A percentile compares a stretch with the other conserved stretches of the same genome.
Evolutionary conservation across 2,329 filamentous ascomycete species (phyloP).

Genomic region (Clonostachys chloroleuca): DNA sequence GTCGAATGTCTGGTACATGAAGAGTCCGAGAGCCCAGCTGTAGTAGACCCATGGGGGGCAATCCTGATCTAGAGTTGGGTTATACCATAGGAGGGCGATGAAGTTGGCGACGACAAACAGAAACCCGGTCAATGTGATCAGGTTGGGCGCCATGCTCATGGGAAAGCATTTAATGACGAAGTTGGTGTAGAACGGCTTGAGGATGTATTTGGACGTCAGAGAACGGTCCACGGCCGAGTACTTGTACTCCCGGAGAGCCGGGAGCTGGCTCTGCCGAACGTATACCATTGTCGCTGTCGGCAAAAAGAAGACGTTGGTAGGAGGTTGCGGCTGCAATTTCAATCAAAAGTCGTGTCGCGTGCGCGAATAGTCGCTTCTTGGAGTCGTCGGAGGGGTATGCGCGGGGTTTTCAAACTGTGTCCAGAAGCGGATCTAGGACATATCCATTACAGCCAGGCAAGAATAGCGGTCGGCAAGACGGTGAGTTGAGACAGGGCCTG

Average conservation of each 20-base stretch:
- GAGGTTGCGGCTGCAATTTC: too few relatives aligned
- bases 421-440: too few relatives aligned
- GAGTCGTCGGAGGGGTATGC: too few relatives aligned
- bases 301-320: not conserved
- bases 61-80: slow-evolving; percentile 87
- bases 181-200: slow-evolving; percentile 97
- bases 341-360: too few relatives aligned
- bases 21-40: slow-evolving; percentile 83
- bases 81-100: slow-evolving; percentile 91
- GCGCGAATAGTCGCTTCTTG: too few relatives aligned
- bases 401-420: too few relatives aligned
- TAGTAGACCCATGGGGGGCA: slow-evolving; percentile 95
- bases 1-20: slow-evolving; percentile 97
- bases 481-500: too few relatives aligned
- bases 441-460: too few relatives aligned
- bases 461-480: too few relatives aligned
- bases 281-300: slow-evolving; percentile 69
- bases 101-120: slow-evolving; percentile 86
- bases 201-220: slow-evolving; percentile 82
- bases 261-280: slow-evolving; percentile 86
- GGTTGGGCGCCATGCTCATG: slow-evolving; percentile 85
- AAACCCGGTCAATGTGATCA: slow-evolving; percentile 90
- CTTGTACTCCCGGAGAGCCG: slow-evolving; percentile 89
- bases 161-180: slow-evolving; percentile 93
- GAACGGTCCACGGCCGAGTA: slow-evolving; percentile 92